These are phyloP conservation scores for Telopea speciosissima DNA, from an alignment of 177 flowering plant species.

Conservation along the genomic window DNA sequence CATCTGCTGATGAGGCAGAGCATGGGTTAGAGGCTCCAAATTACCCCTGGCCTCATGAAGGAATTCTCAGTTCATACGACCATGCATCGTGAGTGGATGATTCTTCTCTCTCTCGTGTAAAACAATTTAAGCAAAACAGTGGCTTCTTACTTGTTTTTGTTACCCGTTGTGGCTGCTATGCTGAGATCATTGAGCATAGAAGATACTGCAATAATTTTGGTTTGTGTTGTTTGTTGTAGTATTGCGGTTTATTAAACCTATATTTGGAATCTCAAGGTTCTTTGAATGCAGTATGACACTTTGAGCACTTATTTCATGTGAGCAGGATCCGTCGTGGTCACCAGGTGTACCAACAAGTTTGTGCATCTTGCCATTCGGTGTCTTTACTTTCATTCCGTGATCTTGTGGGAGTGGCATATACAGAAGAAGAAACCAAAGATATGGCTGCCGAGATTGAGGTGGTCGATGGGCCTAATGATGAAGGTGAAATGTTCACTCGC, in stretches of 20 bases:
- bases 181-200: no score
- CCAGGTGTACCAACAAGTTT: conserved; percentile 54
- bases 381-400: conserved; percentile 50
- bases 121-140: no score
- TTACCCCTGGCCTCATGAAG: conserved; percentile 54
- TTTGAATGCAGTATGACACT: not conserved
- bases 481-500: conserved; percentile 55
- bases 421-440: conserved; percentile 49
- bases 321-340: conserved; percentile 49
- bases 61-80: conserved; percentile 51
- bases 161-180: no score
- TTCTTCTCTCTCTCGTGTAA: not conserved
- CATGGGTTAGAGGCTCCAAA: conserved; percentile 39
- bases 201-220: no score
- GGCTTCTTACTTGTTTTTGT: no score
- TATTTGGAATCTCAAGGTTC: no score
- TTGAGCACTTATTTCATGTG: conserved; percentile 7
- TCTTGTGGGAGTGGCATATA: conserved; percentile 53
- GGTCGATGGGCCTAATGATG: conserved; percentile 56
- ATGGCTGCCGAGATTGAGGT: conserved; percentile 59
- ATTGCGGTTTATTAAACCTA: no score
- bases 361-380: conserved; percentile 58
- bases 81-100: conserved; percentile 41
- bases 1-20: conserved; percentile 52
- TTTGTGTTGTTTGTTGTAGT: no score